Conservation (phyloP, 176 grass and related monocot species). For the Phyllostachys edulis region DNA sequence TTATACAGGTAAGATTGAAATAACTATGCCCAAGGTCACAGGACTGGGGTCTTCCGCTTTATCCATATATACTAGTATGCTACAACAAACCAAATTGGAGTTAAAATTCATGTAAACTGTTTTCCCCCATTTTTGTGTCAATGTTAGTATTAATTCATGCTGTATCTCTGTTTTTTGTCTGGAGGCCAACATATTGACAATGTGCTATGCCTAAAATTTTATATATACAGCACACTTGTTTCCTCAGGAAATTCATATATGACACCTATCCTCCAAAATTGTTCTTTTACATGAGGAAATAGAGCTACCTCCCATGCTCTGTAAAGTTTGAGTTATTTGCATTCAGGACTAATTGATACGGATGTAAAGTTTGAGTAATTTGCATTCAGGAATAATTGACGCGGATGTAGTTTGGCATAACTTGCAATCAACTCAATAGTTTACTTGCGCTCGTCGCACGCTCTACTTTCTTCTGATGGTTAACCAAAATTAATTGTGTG, state of each 20-base stretch:
- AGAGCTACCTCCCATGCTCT: not conserved
- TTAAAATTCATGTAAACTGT: conserved; percentile 21
- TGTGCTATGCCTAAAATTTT: not conserved
- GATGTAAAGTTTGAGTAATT: not conserved
- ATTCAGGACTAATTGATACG: not conserved
- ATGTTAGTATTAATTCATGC: not conserved
- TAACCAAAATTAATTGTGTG: not conserved
- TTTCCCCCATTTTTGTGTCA: not conserved
- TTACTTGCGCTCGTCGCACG: not conserved
- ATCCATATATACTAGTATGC: not conserved
- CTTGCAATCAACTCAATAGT: not conserved
- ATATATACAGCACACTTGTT: not conserved
- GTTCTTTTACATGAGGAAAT: not conserved
- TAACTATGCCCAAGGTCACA: not conserved
- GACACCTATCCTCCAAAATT: not conserved
- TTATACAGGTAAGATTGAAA: conserved; percentile 73
- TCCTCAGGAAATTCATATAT: not conserved
- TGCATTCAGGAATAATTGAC: not conserved
- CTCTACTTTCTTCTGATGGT: not conserved
- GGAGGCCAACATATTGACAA: not conserved
- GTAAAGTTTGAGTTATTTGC: not conserved
- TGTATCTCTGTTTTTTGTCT: not conserved
- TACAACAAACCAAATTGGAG: not conserved
- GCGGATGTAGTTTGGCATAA: not conserved
- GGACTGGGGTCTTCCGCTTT: not conserved